These are phyloP conservation scores for Salvia rosmarinus DNA, from an alignment of 257 asterid genomes.

Conservation along the genomic window DNA sequence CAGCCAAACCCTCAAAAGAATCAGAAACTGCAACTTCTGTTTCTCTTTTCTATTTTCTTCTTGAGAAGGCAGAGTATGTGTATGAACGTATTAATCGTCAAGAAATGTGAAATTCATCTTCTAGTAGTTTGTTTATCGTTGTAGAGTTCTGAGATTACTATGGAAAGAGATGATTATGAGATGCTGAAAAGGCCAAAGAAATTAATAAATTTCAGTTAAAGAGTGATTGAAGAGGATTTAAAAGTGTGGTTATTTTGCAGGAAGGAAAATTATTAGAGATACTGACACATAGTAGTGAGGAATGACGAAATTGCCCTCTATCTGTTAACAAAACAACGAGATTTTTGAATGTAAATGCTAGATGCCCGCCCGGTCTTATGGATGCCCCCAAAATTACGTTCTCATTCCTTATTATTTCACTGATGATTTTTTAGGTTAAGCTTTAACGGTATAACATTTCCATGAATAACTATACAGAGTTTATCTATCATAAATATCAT, in stretches of 20 bases:
- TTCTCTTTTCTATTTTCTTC: not conserved
- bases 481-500: no score
- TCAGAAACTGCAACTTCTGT: not conserved
- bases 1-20: not conserved
- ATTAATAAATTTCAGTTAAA: not conserved
- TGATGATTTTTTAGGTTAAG: no score
- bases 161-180: conserved; percentile 16
- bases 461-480: no score
- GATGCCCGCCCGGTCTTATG: not conserved
- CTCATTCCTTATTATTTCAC: no score
- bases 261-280: not conserved
- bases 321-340: not conserved
- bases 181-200: conserved; percentile 25
- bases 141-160: conserved; percentile 41
- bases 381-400: not conserved
- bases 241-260: conserved; percentile 9
- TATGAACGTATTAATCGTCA: not conserved
- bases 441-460: no score
- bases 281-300: not conserved
- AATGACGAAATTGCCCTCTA: conserved; percentile 38
- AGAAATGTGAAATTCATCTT: not conserved
- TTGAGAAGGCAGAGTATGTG: not conserved
- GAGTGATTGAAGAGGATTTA: conserved; percentile 7
- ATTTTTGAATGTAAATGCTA: not conserved
- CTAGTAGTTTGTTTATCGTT: not conserved